Evolutionary conservation across 2,329 filamentous ascomycete species (phyloP).

Genomic region (Pseudomassariella vexata): DNA sequence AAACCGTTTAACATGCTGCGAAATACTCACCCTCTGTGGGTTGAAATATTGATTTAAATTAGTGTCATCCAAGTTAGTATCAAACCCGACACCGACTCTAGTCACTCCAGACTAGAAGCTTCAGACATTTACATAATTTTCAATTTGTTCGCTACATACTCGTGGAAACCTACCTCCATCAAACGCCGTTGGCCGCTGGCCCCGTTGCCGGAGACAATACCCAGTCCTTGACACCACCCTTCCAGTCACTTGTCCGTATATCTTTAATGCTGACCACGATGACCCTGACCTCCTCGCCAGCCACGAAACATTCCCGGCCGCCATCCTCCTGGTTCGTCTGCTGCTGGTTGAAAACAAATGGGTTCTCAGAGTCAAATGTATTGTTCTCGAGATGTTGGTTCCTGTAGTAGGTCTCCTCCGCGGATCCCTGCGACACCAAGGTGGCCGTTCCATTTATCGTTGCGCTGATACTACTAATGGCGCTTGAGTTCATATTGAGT

Average conservation of each 20-base stretch:
- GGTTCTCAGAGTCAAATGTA: constrained; percentile 63
- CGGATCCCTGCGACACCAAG: constrained; percentile 65
- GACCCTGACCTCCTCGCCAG: constrained; percentile 77
- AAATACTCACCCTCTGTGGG: no score
- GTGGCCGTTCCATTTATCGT: constrained; percentile 87
- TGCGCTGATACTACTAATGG: constrained; percentile 80
- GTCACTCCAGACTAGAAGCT: no score
- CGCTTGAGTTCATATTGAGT: constrained; percentile 84
- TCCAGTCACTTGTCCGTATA: constrained; percentile 89
- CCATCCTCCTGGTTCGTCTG: constrained; percentile 36
- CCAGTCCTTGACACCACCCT: constrained; percentile 85
- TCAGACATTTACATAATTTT: no score
- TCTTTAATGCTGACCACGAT: constrained; percentile 80
- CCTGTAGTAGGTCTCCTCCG: constrained; percentile 81
- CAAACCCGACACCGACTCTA: no score
- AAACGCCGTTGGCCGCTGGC: constrained; percentile 7
- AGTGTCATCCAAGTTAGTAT: no score
- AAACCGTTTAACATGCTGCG: no score
- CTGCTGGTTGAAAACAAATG: constrained; percentile 30
- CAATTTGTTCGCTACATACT: no score
- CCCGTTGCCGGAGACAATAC: constrained; percentile 34
- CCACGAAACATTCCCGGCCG: constrained; percentile 63
- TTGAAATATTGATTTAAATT: no score
- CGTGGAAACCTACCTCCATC: no score
- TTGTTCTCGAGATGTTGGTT: constrained; percentile 86